Evolutionary conservation across 1,284 basidiomycete species (phyloP).

Genomic region (Cryptococcus wingfieldii): DNA sequence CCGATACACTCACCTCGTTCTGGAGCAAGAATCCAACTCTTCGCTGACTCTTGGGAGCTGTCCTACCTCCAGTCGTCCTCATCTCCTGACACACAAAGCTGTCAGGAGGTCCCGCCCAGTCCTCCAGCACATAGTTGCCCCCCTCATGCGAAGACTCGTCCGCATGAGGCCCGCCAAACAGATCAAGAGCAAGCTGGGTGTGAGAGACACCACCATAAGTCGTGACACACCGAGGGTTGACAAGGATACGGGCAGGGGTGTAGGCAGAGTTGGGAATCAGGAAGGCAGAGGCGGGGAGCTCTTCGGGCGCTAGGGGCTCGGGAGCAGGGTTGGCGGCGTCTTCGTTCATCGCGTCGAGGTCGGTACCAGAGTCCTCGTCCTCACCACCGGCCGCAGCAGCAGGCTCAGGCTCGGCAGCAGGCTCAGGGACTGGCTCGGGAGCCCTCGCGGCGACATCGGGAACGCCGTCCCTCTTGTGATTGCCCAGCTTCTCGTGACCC

Average conservation of each 20-base stretch:
- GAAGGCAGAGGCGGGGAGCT: constrained; percentile 49
- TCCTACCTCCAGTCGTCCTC: constrained; percentile 82
- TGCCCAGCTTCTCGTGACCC: constrained; percentile 23
- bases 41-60: constrained; percentile 83
- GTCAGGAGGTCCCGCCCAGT: constrained; percentile 91
- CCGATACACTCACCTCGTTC: constrained; percentile 42
- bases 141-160: constrained; percentile 48
- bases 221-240: constrained; percentile 91
- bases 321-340: constrained; percentile 42
- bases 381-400: constrained; percentile 49
- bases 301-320: constrained; percentile 40
- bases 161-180: constrained; percentile 69
- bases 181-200: constrained; percentile 80
- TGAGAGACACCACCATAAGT: constrained; percentile 95
- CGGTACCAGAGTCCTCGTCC: constrained; percentile 66
- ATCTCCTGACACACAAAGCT: constrained; percentile 96
- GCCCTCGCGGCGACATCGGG: constrained; percentile 20
- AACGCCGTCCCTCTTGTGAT: constrained; percentile 29
- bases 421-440: constrained; percentile 9
- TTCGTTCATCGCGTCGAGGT: constrained; percentile 81
- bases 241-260: constrained; percentile 77
- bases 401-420: constrained; percentile 1
- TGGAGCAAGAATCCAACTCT: constrained; percentile 80
- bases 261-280: constrained; percentile 84
- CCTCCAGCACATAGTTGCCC: constrained; percentile 76